Base-by-base conservation (phyloP, 768 basidiomycete species). In the Boletus pseudopeckii region DNA sequence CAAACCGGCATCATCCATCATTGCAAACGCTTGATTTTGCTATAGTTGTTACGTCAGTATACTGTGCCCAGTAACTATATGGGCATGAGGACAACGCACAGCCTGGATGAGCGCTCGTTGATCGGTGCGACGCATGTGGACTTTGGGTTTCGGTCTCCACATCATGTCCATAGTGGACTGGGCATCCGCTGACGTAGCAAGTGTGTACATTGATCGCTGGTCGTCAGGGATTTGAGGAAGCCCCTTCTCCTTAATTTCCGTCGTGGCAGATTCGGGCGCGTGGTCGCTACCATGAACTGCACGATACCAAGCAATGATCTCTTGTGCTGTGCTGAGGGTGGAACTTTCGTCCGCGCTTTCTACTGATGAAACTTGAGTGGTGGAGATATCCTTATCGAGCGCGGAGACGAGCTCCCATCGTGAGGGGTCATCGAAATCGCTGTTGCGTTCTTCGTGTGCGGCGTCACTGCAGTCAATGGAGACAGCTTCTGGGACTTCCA, bases 41-140 rank as follows among this genome's bases (percentile, higher is more conserved):
- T 71, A 32, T 17, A 28, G 7, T 32, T 20, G 5, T 42, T 7
- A 47, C 3, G n/a, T 67, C 22, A 57, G 38, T 28, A 17, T 15
- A 18, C n/a, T 11, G 18, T 24, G 8, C n/a, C 30, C 42, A 30
- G 41, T 5, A 38, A 48, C 17, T 13, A 41, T 28, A 34, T 34
- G 28, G 30, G 26, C 33, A n/a, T 43, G 40, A 55, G 37, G 34
- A 30, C 15, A 38, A 72, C 79, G 38, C 48, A 81, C 80, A 39
- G 76, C 69, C 53, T 72, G 60, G 9, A 65, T 52, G 30, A 80
- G 64, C 4, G 70, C 76, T 40, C 63, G 67, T 39, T 60, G 61
- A 41, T 75, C 73, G 26, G 74, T 71, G 43, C 66, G 71, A 41
- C 71, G 66, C 53, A 71, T 71, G 33, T 67, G 60, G 18, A 74